Base-by-base conservation (phyloP, 495 filamentous ascomycete genomes). In the Aspergillus bridgeri region DNA sequence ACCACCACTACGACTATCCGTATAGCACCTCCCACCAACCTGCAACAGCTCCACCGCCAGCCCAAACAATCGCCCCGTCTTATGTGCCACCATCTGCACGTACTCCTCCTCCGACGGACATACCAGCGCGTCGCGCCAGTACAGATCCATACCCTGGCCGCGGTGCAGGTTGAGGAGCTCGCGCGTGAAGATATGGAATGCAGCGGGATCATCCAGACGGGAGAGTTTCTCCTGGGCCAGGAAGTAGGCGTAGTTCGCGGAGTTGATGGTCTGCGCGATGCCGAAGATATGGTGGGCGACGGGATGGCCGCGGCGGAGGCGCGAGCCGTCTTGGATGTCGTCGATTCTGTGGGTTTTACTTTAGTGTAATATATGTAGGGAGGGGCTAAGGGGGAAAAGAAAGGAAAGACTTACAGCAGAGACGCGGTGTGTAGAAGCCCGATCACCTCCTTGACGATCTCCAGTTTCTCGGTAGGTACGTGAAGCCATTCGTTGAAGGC, bases 21-120 rank as follows among this genome's bases (percentile, higher is more conserved):
- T n/a, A n/a, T n/a, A n/a, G n/a, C n/a, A n/a, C n/a, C n/a, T n/a
- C 20, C 51, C 56, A 17, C 46, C 33, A n/a, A 46, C 9, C 68
- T 93, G 89, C 89, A 96, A 92, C 42, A 98, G 78, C 71, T 89
- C 87, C 59, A 96, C 80, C 17, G 89, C 89, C 13, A 98, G 74
- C 44, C 91, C 81, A 76, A 98, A 96, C 6, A 96, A 78, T 1
- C 92, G 91, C 15, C 93, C 92, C 1, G 93, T 98, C 74, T 98
- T 96, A 73, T 95, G 91, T 50, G 81, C 79, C 20, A 96, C 90
- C 92, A 96, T 96, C 65, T 92, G 88, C 8, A 96, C 79, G 71
- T 98, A 98, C 63, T 96, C 90, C 52, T 91, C 88, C 69, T 92
- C 89, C 21, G 83, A 87, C n/a, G 92, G 92, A 69, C 89, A 94